A percentile compares a stretch with the other conserved stretches of the same genome.
These are phyloP conservation scores for Penicillium oxalicum DNA, from an alignment of 2,329 filamentous ascomycete genomes.

Conservation along the genomic window DNA sequence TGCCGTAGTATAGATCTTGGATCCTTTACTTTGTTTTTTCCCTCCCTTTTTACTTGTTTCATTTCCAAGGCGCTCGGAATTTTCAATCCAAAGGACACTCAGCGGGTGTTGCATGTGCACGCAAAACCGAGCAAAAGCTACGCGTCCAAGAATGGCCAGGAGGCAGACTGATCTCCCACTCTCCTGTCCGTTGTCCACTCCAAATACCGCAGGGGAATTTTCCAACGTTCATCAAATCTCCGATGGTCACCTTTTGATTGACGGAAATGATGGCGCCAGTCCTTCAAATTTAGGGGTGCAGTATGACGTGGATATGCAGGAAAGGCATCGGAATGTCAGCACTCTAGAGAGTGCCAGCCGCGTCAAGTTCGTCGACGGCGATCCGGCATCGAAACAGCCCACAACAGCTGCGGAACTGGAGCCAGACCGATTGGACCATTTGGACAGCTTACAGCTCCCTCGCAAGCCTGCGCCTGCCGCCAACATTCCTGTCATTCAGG, in stretches of 20 bases:
- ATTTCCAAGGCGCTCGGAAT: no score
- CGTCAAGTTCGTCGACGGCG: conserved; percentile 28
- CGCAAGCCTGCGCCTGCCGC: conserved; percentile 31
- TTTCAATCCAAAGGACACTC: no score
- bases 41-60: no score
- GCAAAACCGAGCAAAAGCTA: not conserved
- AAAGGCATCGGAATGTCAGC: conserved; percentile 34
- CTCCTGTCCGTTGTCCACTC: conserved; percentile 23
- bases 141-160: conserved; percentile 25
- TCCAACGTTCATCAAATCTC: conserved; percentile 21
- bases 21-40: not conserved
- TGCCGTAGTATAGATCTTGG: not conserved
- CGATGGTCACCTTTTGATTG: conserved; percentile 20
- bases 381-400: conserved; percentile 16
- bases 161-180: conserved; percentile 31
- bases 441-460: conserved; percentile 22
- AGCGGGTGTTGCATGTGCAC: no score
- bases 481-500: conserved; percentile 32
- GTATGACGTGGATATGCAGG: conserved; percentile 23
- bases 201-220: conserved; percentile 18
- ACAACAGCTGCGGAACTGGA: conserved; percentile 19
- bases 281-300: not conserved
- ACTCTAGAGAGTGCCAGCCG: conserved; percentile 33
- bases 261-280: conserved; percentile 21
- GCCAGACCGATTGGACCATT: conserved; percentile 27